phyloP scores from a whole-genome alignment of 306 rosid species.

The Ormosia semicastrata region DNA sequence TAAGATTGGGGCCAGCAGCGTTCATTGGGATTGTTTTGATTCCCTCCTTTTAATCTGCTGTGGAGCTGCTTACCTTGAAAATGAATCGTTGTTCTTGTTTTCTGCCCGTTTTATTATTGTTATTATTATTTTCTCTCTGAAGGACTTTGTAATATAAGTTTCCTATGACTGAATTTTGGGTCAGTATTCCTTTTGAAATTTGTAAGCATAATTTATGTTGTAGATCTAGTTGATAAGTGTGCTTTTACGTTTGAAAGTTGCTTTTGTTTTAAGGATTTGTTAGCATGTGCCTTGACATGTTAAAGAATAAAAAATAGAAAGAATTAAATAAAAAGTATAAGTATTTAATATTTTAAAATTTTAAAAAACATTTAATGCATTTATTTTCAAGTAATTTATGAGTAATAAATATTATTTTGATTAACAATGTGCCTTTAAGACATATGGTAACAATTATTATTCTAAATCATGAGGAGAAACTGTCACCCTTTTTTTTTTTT shows the following conservation, averaged over 20 bases:
- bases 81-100: not conserved
- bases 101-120: not conserved
- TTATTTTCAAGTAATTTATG: too few species aligned
- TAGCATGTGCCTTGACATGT: too few species aligned
- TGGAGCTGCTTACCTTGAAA: not conserved
- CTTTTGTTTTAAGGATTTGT: not conserved
- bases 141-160: constrained; percentile 19
- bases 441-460: too few species aligned
- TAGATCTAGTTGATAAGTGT: constrained; percentile 13
- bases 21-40: constrained; percentile 7
- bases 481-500: not conserved
- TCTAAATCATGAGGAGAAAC: not conserved
- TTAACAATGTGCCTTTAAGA: too few species aligned
- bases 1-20: not conserved
- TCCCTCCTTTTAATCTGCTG: not conserved
- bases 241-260: not conserved
- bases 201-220: constrained; percentile 6
- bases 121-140: not conserved
- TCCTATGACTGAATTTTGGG: constrained; percentile 23
- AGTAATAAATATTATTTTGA: too few species aligned
- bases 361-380: too few species aligned
- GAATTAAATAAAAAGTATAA: too few species aligned
- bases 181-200: not conserved
- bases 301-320: too few species aligned
- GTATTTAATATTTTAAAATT: too few species aligned